A percentile compares a stretch with the other conserved stretches of the same genome.
These are phyloP conservation scores for Epichloe sylvatica DNA, from an alignment of 2,329 filamentous ascomycete species.

Conservation along the genomic window DNA sequence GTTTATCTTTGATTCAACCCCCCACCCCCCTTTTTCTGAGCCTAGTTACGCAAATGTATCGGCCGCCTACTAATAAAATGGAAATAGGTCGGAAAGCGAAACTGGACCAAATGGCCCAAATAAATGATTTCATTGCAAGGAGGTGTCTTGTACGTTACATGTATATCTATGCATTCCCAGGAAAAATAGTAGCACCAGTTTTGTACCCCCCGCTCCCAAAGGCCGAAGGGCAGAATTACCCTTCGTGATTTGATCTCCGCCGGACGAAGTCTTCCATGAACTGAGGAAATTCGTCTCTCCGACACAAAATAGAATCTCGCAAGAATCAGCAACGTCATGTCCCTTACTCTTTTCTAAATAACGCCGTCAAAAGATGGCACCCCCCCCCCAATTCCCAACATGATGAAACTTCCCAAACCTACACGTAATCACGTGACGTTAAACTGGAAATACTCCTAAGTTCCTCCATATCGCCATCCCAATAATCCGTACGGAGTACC, in stretches of 20 bases:
- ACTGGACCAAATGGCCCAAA: slow-evolving; percentile 46
- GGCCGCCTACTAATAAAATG: slow-evolving; percentile 18
- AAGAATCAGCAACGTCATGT: too few species aligned
- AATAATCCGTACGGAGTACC: too few species aligned
- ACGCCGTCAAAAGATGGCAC: too few species aligned
- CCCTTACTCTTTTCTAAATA: too few species aligned
- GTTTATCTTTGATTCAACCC: slow-evolving; percentile 15
- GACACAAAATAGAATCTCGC: too few species aligned
- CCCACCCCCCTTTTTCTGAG: not conserved
- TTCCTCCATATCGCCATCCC: not conserved
- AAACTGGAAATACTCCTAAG: not conserved
- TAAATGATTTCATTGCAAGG: slow-evolving; percentile 17
- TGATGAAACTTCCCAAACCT: not conserved
- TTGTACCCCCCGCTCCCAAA: not conserved
- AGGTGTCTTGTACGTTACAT: slow-evolving; percentile 18
- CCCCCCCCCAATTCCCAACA: not conserved
- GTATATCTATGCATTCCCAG: slow-evolving; percentile 20
- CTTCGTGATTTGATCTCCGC: too few species aligned
- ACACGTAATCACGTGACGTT: slow-evolving; percentile 7
- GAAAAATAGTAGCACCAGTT: not conserved
- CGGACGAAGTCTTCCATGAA: too few species aligned
- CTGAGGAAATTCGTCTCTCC: too few species aligned
- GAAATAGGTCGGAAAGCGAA: slow-evolving; percentile 36
- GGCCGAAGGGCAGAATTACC: too few species aligned
- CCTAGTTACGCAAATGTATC: not conserved